phyloP scores from a whole-genome alignment of 1,139 yeast genomes.

The Hemisphaericaspora subhashii region DNA sequence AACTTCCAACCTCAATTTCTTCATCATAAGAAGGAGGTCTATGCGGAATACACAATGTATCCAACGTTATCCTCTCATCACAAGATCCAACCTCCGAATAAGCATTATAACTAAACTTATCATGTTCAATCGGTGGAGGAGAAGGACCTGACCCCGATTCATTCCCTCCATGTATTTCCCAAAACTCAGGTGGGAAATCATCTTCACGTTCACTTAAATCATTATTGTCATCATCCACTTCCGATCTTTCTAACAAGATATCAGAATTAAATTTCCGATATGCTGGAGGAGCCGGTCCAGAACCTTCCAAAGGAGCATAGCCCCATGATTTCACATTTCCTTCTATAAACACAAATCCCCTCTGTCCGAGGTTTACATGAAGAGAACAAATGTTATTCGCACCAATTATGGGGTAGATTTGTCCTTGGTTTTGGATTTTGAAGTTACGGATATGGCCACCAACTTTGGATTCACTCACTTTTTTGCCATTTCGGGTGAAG shows the following conservation, averaged over 20 bases:
- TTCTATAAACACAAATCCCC: conserved; percentile 59
- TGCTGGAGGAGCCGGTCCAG: conserved; percentile 63
- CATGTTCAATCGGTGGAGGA: conserved; percentile 19
- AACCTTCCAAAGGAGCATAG: conserved; percentile 61
- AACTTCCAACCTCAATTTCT: conserved; percentile 2
- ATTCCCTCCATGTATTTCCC: conserved; percentile 32
- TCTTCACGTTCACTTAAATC: conserved; percentile 47
- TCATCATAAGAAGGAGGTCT: conserved; percentile 38
- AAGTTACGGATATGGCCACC: conserved; percentile 58
- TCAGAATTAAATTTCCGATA: conserved; percentile 56
- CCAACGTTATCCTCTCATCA: conserved; percentile 44
- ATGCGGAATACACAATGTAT: conserved; percentile 33
- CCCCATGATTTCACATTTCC: conserved; percentile 66
- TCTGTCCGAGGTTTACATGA: conserved; percentile 58
- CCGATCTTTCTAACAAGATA: conserved; percentile 54
- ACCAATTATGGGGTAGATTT: conserved; percentile 53
- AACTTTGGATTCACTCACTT: conserved; percentile 60
- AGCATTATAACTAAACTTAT: conserved; percentile 44
- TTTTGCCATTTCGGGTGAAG: conserved; percentile 70
- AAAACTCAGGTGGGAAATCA: conserved; percentile 59
- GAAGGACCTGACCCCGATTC: conserved; percentile 10
- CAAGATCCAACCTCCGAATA: conserved; percentile 32
- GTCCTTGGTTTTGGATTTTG: conserved; percentile 38
- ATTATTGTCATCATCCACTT: conserved; percentile 46
- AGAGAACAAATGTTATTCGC: conserved; percentile 52